These are phyloP conservation scores for Exophiala bonariae DNA, from an alignment of 2,329 filamentous ascomycete genomes.

Conservation along the genomic window DNA sequence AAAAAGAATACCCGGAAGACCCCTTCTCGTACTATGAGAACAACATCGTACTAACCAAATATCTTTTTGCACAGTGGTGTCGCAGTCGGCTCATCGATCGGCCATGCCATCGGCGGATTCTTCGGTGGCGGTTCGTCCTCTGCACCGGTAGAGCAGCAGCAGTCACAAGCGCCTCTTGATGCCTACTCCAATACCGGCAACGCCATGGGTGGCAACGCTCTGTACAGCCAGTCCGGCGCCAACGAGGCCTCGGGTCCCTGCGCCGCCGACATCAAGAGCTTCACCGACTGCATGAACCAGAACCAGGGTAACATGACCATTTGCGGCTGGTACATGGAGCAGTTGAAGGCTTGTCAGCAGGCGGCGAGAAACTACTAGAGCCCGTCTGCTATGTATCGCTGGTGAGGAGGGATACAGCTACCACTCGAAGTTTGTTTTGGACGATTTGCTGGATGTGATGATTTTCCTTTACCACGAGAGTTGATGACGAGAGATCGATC, in stretches of 20 bases:
- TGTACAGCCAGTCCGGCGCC: slow-evolving; percentile 40
- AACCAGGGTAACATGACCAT: slow-evolving; percentile 91
- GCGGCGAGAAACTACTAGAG: slow-evolving; percentile 68
- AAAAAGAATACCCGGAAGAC: background rate
- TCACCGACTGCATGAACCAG: slow-evolving; percentile 96
- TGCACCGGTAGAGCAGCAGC: slow-evolving; percentile 53
- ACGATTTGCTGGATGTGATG: too few species aligned
- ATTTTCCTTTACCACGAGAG: too few species aligned
- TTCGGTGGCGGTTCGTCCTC: slow-evolving; percentile 72
- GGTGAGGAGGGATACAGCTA: too few species aligned
- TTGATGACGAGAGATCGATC: too few species aligned
- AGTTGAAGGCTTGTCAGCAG: slow-evolving; percentile 86
- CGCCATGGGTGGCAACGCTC: slow-evolving; percentile 41
- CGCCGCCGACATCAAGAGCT: slow-evolving; percentile 74
- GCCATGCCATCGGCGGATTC: slow-evolving; percentile 87
- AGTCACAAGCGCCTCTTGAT: slow-evolving; percentile 51
- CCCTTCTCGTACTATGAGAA: too few species aligned
- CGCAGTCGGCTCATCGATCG: slow-evolving; percentile 91
- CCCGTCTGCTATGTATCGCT: too few species aligned
- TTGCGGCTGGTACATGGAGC: slow-evolving; percentile 97
- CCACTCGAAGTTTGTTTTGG: too few species aligned
- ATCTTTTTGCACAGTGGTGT: slow-evolving; percentile 68
- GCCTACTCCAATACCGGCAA: slow-evolving; percentile 51
- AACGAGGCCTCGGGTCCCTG: slow-evolving; percentile 62
- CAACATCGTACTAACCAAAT: slow-evolving; percentile 9